Percentiles rank a stretch among this genome's conserved stretches.
Conservation (phyloP, 495 filamentous ascomycete genomes). For the Xylona heveae region DNA sequence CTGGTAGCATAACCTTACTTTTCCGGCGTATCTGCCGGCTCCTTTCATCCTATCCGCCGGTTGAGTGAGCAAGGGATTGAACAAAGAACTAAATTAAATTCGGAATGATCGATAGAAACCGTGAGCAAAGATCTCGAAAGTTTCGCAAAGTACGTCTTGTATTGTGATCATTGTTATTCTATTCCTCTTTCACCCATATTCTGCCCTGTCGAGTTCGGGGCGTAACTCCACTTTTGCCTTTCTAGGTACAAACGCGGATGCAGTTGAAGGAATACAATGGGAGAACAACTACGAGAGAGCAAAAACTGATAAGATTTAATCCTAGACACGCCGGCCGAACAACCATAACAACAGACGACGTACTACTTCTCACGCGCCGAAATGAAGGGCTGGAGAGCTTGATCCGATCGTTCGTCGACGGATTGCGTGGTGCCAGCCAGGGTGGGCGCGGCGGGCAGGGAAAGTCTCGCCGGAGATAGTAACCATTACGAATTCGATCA, state of each 20-base stretch:
- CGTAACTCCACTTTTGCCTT: neutral
- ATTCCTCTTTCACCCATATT: no score
- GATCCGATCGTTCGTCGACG: slow-evolving; percentile 43
- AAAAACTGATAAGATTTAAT: neutral
- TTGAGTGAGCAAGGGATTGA: slow-evolving; percentile 1
- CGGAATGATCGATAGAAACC: slow-evolving; percentile 31
- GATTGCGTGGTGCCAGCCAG: slow-evolving; percentile 23
- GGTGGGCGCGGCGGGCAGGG: slow-evolving; percentile 14
- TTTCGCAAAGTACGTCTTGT: slow-evolving; percentile 41
- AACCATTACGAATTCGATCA: no score
- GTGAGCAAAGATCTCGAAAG: slow-evolving; percentile 54
- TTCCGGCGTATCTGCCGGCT: neutral
- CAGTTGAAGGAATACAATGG: neutral
- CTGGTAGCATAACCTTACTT: no score
- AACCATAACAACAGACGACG: slow-evolving; percentile 66
- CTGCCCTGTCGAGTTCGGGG: neutral
- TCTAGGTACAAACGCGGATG: neutral
- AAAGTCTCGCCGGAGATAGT: no score
- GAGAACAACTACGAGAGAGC: slow-evolving; percentile 2
- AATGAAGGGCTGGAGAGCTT: slow-evolving; percentile 69
- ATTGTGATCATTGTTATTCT: neutral
- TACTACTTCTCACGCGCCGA: slow-evolving; percentile 63
- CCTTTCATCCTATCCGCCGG: neutral
- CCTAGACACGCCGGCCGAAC: slow-evolving; percentile 59
- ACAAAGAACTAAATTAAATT: neutral